Evolutionary conservation across 1,284 basidiomycete genomes (phyloP), one percentile per base, ranked within the genome.

Genomic region (Tilletia walkeri): DNA sequence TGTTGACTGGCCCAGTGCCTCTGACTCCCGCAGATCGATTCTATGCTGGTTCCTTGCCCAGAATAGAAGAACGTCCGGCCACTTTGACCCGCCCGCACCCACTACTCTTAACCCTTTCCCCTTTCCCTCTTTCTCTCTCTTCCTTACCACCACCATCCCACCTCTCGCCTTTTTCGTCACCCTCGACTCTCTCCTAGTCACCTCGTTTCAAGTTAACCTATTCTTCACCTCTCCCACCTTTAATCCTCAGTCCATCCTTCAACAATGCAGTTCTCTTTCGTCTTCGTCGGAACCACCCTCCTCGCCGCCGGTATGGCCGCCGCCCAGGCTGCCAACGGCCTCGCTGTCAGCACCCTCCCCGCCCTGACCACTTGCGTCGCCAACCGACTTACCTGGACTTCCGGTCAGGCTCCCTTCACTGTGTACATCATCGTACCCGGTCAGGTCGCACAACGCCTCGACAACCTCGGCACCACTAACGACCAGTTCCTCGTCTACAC

Each of bases 251-350:
- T 38, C 36, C 24, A 16, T 18, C 38, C 20, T 12, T n/a, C 18
- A 68, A 54, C 24, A 34, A 68, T 68, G 67, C 67, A 68, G 61
- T 36, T 68, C 67, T 30, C 67, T 18, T 47, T 38, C 59, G 16
- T 38, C 36, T 38, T 63, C 34, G 0, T 63, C 34, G 59, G 59
- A 34, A 16, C 59, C 18, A 39, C 59, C 59, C 34, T 63, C 59
- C 59, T 63, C 59, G 30, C 59, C 18, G 59, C 59, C 59, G 34
- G 34, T n/a, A 63, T 63, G 59, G 59, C 20, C 34, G 59, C 38
- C 36, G 59, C 59, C 59, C 59, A 63, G 36, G 34, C 36, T 34
- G 7, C 34, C 34, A 39, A 63, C 38, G 59, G 59, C 36, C 59
- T 63, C 36, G 39, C 59, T 14, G 59, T 63, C 59, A 36, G n/a